Evolutionary conservation across 352 stramenopile species (phyloP).

Genomic region (Pythium aphanidermatum): DNA sequence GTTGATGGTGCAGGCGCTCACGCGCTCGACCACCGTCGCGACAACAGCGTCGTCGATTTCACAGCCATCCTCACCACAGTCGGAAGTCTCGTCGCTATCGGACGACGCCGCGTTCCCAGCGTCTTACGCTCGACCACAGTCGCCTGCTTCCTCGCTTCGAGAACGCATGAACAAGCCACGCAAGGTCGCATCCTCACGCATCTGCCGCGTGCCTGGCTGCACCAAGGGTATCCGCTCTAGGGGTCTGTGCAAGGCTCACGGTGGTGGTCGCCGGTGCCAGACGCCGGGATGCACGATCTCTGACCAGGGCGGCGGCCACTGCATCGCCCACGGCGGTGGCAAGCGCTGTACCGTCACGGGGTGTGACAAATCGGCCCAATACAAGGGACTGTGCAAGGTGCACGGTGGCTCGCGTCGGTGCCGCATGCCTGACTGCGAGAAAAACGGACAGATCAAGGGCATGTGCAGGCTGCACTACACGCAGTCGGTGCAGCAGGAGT

Average conservation of each 20-base stretch:
- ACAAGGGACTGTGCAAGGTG: constrained; percentile 75
- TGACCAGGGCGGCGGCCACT: constrained; percentile 82
- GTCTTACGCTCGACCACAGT: too few relatives aligned
- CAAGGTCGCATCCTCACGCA: constrained; percentile 40
- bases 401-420: constrained; percentile 77
- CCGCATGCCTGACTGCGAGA: constrained; percentile 58
- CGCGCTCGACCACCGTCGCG: background rate
- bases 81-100: constrained; percentile 12
- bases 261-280: constrained; percentile 68
- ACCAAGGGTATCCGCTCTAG: constrained; percentile 79
- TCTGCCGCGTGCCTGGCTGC: constrained; percentile 70
- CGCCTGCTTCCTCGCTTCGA: too few relatives aligned
- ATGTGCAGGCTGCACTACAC: constrained; percentile 65
- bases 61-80: constrained; percentile 10
- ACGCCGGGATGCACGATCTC: constrained; percentile 77
- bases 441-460: constrained; percentile 80
- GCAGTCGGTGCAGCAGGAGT: constrained; percentile 16
- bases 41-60: background rate
- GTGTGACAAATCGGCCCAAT: constrained; percentile 82
- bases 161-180: constrained; percentile 2
- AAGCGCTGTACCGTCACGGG: constrained; percentile 49
- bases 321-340: constrained; percentile 69
- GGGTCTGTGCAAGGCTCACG: constrained; percentile 81
- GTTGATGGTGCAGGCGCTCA: constrained; percentile 1
- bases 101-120: background rate